Percentiles rank a stretch among this genome's conserved stretches.
Conservation (phyloP, 148 eudicot species). For the Talinum fruticosum region DNA sequence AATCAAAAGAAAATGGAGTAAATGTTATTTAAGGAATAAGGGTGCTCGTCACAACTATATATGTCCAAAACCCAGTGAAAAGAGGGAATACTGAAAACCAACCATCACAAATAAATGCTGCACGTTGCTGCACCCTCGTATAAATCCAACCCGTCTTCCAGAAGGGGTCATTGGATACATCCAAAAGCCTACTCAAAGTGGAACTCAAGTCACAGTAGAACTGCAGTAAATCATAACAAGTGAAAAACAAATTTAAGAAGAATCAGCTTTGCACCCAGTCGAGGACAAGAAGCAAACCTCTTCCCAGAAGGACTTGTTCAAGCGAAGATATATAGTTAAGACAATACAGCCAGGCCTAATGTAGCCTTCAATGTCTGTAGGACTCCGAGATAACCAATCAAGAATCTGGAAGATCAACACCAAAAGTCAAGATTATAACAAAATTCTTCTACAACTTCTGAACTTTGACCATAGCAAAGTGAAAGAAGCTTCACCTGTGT, state of each 20-base stretch:
- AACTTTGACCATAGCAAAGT: background rate
- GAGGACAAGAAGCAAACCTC: slow-evolving; percentile 49
- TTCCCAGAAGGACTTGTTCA: slow-evolving; percentile 70
- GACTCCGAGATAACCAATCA: slow-evolving; percentile 83
- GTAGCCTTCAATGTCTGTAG: slow-evolving; percentile 91
- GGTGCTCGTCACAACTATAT: background rate
- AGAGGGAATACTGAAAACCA: slow-evolving; percentile 19
- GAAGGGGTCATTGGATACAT: slow-evolving; percentile 59
- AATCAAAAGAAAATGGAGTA: slow-evolving; percentile 18
- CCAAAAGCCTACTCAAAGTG: slow-evolving; percentile 66
- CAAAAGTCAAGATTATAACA: background rate
- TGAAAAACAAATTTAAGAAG: slow-evolving; percentile 3
- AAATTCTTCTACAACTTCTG: background rate
- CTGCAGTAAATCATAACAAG: slow-evolving; percentile 44
- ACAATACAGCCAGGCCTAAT: slow-evolving; percentile 93
- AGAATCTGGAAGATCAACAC: slow-evolving; percentile 54
- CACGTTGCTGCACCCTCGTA: slow-evolving; percentile 64
- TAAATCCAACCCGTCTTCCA: slow-evolving; percentile 97
- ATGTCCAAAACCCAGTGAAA: background rate
- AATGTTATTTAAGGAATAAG: background rate
- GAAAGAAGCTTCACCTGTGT: slow-evolving; percentile 51
- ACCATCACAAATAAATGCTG: slow-evolving; percentile 76
- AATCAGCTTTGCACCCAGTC: slow-evolving; percentile 2
- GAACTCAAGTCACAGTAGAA: slow-evolving; percentile 56
- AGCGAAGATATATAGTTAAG: slow-evolving; percentile 73